Base-by-base conservation (phyloP, 2,329 filamentous ascomycete genomes). In the Albifimbria verrucaria region DNA sequence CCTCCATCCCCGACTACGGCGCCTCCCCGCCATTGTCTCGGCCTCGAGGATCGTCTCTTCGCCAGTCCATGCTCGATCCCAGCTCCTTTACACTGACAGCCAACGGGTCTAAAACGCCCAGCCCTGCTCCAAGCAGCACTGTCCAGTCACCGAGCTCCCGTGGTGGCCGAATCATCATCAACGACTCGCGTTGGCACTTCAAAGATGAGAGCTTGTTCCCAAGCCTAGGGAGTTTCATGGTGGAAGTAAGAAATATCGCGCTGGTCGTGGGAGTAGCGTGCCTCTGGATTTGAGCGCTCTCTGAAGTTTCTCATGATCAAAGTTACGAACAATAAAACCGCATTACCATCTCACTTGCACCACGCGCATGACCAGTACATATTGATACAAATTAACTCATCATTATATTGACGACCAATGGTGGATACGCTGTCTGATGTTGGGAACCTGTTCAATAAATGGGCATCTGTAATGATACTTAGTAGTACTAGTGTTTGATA, bases 191-290 rank as follows among this genome's bases (percentile, higher is more conserved):
- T 60, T 99, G 92, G 86, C 88, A 87, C 58, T 99, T 97, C 66
- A 88, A 93, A 62, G 83, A 87, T 46, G 93, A 97, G 62, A 82
- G 79, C 79, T 89, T 61, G 79, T 97, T 46, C 93, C 94, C 0
- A 93, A 92, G 62, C 93, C 93, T 21, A 81, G 93, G 63, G 85
- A 89, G 2, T 97, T 95, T 65, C 73, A 78, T 2, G 88, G 88
- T n/a, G 85, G 83, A 3, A 74, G 80, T 20, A 92, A 88, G 68
- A 85, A 84, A 67, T 99, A 97, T 71, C 81, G 93, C 57, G 94
- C 94, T 32, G 94, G 94, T 9, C 83, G 93, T 66, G 93, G 92
- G 26, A 97, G 92, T 73, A 97, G 90, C 76, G 92, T 97, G 60
- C 94, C 94, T 25, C 76, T 97, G 62, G 90, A 97, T 75, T 72